Percentiles rank a stretch among this genome's conserved stretches.
phyloP scores from a whole-genome alignment of 768 basidiomycete genomes.

The Leccinum rimulosum region DNA sequence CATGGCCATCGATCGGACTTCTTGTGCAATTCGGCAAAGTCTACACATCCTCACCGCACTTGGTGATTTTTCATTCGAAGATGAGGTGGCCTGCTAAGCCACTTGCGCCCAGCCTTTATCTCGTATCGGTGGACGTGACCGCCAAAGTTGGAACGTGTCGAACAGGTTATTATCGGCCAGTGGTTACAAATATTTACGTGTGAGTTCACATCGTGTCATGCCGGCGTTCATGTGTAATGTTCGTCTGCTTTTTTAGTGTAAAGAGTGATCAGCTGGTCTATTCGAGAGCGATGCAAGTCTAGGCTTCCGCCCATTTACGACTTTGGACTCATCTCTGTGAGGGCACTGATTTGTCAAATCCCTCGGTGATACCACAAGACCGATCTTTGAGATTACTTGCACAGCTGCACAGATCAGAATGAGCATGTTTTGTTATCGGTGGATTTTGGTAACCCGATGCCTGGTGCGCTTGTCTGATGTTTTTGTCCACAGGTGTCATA shows the following conservation, averaged over 20 bases:
- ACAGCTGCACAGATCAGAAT: slow-evolving; percentile 5
- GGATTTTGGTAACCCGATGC: background rate
- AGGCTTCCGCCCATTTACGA: background rate
- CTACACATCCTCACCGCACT: slow-evolving; percentile 11
- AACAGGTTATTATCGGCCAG: slow-evolving; percentile 4
- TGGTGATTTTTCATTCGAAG: slow-evolving; percentile 28
- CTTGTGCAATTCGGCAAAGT: slow-evolving; percentile 11
- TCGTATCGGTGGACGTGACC: slow-evolving; percentile 14
- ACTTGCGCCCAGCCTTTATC: slow-evolving; percentile 4
- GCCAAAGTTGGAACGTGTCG: slow-evolving; percentile 6
- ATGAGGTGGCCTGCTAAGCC: slow-evolving; percentile 10
- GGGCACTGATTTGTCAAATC: slow-evolving; percentile 1
- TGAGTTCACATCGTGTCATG: slow-evolving; percentile 2
- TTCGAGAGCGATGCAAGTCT: background rate
- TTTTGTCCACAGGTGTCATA: slow-evolving; percentile 2
- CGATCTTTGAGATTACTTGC: background rate
- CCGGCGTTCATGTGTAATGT: background rate
- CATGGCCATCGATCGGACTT: slow-evolving; percentile 20
- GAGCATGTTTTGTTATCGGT: slow-evolving; percentile 6
- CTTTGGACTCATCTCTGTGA: background rate
- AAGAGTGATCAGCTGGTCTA: slow-evolving; percentile 5
- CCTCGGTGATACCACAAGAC: slow-evolving; percentile 19
- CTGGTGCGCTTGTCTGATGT: slow-evolving; percentile 3
- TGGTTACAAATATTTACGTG: slow-evolving; percentile 10
- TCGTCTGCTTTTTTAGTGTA: slow-evolving; percentile 8